A percentile compares a stretch with the other conserved stretches of the same genome.
These are phyloP conservation scores for Cyclotella choctawhatcheeana DNA, from an alignment of 108 stramenopile genomes.

Conservation along the genomic window DNA sequence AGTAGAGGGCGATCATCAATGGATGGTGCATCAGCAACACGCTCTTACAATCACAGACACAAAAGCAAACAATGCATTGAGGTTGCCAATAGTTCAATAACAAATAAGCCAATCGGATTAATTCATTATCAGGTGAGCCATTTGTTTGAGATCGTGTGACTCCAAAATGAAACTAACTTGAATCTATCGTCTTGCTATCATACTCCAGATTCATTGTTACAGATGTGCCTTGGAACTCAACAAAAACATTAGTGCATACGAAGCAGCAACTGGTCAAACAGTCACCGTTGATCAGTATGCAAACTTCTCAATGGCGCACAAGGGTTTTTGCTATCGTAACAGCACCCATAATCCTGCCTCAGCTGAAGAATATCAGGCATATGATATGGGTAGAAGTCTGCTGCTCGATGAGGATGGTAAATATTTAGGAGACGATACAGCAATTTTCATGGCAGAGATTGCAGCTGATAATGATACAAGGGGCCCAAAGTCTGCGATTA, in stretches of 20 bases:
- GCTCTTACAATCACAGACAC: background rate
- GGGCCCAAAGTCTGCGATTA: no score
- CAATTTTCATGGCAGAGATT: background rate
- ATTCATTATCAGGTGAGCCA: background rate
- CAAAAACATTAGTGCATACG: background rate
- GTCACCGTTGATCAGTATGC: background rate
- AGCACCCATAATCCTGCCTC: background rate
- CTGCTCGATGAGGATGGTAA: background rate
- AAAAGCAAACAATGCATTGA: background rate
- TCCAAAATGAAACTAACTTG: no score
- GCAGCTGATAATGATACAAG: background rate
- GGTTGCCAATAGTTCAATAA: background rate
- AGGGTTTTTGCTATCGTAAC: slow-evolving; percentile 2
- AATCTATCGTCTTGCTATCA: background rate
- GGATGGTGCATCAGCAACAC: background rate
- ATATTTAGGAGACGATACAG: background rate
- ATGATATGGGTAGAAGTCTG: background rate
- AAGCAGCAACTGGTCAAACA: no score
- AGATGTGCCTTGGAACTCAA: background rate
- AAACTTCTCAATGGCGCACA: background rate
- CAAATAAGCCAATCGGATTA: background rate
- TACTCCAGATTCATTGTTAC: background rate
- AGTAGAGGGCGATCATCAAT: background rate
- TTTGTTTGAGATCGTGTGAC: background rate
- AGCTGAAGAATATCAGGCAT: background rate